A percentile compares a stretch with the other conserved stretches of the same genome.
Conservation (phyloP, 345 rosid genomes). For the Dipteronia sinensis region DNA sequence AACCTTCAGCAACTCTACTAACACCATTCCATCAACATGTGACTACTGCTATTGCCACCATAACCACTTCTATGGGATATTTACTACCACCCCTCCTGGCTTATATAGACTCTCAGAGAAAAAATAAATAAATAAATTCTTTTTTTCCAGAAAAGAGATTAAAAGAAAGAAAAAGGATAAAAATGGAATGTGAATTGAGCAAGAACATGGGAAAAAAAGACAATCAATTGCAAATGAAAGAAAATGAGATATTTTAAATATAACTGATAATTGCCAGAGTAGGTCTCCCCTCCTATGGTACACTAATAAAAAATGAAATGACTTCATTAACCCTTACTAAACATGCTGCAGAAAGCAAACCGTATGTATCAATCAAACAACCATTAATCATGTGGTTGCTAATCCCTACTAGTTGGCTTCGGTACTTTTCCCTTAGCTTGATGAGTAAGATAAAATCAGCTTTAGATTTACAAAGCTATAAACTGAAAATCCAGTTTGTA, state of each 20-base stretch:
- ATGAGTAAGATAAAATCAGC: slow-evolving; percentile 6
- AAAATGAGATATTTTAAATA: neutral
- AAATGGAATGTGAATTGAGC: neutral
- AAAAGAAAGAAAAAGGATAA: neutral
- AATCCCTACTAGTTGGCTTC: slow-evolving; percentile 9
- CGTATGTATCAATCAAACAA: slow-evolving; percentile 3
- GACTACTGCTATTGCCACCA: neutral
- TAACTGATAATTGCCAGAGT: neutral
- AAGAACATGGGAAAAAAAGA: neutral
- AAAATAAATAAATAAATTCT: neutral
- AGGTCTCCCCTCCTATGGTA: neutral
- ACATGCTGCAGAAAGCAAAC: neutral
- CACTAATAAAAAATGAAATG: neutral
- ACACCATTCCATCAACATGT: neutral
- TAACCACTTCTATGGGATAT: neutral
- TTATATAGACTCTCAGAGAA: neutral
- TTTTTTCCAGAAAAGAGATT: neutral
- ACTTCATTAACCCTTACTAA: neutral
- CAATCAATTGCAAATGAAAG: neutral
- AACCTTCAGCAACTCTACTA: slow-evolving; percentile 5
- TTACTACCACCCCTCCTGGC: neutral
- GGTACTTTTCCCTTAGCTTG: neutral
- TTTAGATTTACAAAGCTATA: slow-evolving; percentile 8
- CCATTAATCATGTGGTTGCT: neutral
- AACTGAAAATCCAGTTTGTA: neutral